Evolutionary conservation across 108 stramenopile species (phyloP), one percentile per base, ranked within the genome.

Genomic region (Cyclotella atomus): DNA sequence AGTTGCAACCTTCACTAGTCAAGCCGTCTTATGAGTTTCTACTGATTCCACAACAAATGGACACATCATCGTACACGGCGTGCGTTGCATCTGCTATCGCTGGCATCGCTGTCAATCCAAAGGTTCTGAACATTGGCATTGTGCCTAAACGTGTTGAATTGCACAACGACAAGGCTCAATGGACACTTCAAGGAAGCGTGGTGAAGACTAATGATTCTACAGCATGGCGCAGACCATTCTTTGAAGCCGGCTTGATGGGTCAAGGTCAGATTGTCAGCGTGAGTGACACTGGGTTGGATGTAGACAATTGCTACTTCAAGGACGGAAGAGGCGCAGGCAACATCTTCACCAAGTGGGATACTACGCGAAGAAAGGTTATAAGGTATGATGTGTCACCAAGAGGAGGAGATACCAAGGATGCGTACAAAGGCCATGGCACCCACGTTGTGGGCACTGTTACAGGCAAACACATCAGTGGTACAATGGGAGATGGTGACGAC

Each of bases 241-340:
- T 59, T 63, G 65, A 78, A 15, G 30, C 52, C 0, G 81, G 77
- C n/a, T 43, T 85, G 9, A 54, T 59, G 36, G 84, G 84, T 2
- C 47, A 41, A 17, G 81, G 77, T 3, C 84, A 81, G 73, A 61
- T 85, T 20, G 81, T 85, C 2, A 70, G 75, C 27, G 54, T 82
- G 35, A 61, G 64, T 44, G 84, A 85, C 35, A 82, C 77, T 24
- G 84, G 84, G 14, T 54, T 79, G 20, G 77, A 82, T 52, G 29
- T 65, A 14, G 49, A 79, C 21, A 75, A 82, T 55, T 77, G 70
- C 28, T 85, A 82, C 73, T 77, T 85, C 67, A 71, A 71, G 35
- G 80, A 85, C 47, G 38, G 21, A 20, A 32, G 12, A 36, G 62
- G 59, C 28, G 35, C 60, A 50, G 70, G 70, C 10, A 24, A 49